phyloP scores from a whole-genome alignment of 2,329 filamentous ascomycete genomes.

The Westerdykella sp. region DNA sequence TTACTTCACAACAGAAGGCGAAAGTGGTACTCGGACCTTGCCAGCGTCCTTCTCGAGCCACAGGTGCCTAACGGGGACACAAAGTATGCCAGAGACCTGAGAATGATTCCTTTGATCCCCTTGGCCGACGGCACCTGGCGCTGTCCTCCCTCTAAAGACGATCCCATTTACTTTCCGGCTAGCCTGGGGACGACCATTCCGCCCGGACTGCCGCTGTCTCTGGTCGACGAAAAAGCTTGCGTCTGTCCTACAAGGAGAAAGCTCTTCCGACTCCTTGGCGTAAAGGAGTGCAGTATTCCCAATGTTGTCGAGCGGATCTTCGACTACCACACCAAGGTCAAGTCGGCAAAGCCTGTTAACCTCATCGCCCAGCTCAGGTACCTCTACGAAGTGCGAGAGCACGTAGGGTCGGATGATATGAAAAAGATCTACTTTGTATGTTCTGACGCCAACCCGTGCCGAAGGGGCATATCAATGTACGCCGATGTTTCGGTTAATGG shows the following conservation, averaged over 20 bases:
- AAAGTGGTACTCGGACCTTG: slow-evolving; percentile 3
- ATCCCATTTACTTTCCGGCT: slow-evolving; percentile 2
- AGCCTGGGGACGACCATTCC: slow-evolving; percentile 1
- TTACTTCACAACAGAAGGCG: slow-evolving; percentile 1
- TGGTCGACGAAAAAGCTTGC: slow-evolving; percentile 2
- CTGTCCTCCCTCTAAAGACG: neutral
- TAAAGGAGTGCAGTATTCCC: slow-evolving; percentile 1
- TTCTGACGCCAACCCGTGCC: neutral
- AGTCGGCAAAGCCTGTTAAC: neutral
- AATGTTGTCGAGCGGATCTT: slow-evolving; percentile 2
- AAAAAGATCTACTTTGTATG: neutral
- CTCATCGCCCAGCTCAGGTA: slow-evolving; percentile 1
- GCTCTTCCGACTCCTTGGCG: slow-evolving; percentile 1
- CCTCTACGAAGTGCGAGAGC: slow-evolving; percentile 1
- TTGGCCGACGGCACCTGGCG: slow-evolving; percentile 1
- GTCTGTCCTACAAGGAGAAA: neutral
- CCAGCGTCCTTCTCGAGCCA: neutral
- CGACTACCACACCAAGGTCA: slow-evolving; percentile 1
- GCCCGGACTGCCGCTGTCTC: neutral
- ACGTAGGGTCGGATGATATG: slow-evolving; percentile 1
- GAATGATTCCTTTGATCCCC: slow-evolving; percentile 1
- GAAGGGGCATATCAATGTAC: neutral
- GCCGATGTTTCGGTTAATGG: neutral
- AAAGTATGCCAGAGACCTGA: neutral
- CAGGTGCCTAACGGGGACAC: neutral